Evolutionary conservation across 108 stramenopile species (phyloP).

Genomic region (Cyclostephanos tholiformis): DNA sequence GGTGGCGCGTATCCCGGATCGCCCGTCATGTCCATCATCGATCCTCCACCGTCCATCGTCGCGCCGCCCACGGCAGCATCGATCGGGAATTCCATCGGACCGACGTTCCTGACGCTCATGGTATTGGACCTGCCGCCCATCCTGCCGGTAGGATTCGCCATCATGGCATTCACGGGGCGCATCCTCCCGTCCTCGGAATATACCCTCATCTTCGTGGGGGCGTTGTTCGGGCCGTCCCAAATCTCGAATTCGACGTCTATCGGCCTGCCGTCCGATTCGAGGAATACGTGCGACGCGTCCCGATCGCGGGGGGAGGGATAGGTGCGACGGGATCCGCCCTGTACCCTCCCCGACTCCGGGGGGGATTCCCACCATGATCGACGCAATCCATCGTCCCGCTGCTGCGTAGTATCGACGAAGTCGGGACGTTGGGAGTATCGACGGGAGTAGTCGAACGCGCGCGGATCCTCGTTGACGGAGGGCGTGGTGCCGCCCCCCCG

Average conservation of each 20-base stretch:
- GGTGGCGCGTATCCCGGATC: not conserved
- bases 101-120: constrained; percentile 45
- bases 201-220: constrained; percentile 45
- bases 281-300: constrained; percentile 30
- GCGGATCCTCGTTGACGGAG: constrained; percentile 45
- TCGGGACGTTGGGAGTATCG: constrained; percentile 44
- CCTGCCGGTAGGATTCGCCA: constrained; percentile 32
- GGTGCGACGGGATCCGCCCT: constrained; percentile 44
- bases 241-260: constrained; percentile 47
- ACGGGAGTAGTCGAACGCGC: constrained; percentile 28
- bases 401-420: too few species aligned
- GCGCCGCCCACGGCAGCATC: constrained; percentile 33
- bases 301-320: constrained; percentile 27
- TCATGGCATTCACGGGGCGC: constrained; percentile 41
- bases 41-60: not conserved
- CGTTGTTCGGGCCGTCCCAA: constrained; percentile 61
- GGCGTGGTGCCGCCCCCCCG: not conserved
- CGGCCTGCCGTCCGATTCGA: constrained; percentile 53
- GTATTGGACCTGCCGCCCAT: constrained; percentile 32
- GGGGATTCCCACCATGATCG: constrained; percentile 42
- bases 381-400: constrained; percentile 18
- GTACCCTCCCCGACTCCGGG: constrained; percentile 20
- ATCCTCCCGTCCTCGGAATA: constrained; percentile 54
- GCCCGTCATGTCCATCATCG: not conserved
- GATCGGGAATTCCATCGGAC: constrained; percentile 53